These are phyloP conservation scores for Fusarium miscanthi DNA, from an alignment of 2,329 filamentous ascomycete genomes.

Conservation along the genomic window DNA sequence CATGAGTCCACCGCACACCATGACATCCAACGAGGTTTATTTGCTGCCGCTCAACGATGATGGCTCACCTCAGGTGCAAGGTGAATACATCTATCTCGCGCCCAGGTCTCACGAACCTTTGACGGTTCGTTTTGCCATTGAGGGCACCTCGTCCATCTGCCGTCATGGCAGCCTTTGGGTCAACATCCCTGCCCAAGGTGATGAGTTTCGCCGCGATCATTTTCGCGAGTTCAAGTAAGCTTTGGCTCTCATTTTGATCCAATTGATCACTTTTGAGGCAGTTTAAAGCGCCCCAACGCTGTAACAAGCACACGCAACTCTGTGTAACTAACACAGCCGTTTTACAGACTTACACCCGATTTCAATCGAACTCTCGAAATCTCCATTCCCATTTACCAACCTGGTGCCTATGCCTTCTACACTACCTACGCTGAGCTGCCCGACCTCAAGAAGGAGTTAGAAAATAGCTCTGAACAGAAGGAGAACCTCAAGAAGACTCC, in stretches of 20 bases:
- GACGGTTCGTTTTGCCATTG: constrained; percentile 86
- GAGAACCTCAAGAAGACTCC: constrained; percentile 73
- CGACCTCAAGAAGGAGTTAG: constrained; percentile 58
- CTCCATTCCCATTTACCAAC: constrained; percentile 82
- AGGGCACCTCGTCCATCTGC: constrained; percentile 96
- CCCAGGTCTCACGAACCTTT: constrained; percentile 79
- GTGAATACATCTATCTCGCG: constrained; percentile 91
- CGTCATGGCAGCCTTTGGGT: constrained; percentile 95
- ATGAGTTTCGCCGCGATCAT: constrained; percentile 78
- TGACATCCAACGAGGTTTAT: constrained; percentile 80
- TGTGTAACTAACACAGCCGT: constrained; percentile 23
- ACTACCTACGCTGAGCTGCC: constrained; percentile 91
- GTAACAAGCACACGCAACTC: neutral
- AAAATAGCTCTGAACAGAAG: constrained; percentile 43
- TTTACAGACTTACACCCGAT: constrained; percentile 80
- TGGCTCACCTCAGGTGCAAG: constrained; percentile 88
- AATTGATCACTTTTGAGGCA: constrained; percentile 7
- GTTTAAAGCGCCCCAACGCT: neutral
- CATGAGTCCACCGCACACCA: constrained; percentile 68
- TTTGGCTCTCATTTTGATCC: neutral
- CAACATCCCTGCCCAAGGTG: constrained; percentile 85
- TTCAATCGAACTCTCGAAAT: constrained; percentile 94
- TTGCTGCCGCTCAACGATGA: constrained; percentile 91
- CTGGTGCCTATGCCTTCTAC: constrained; percentile 95
- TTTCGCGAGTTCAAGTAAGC: constrained; percentile 92